These are phyloP conservation scores for Nannizziopsis arthrosporioides DNA, from an alignment of 2,329 filamentous ascomycete species.

Conservation along the genomic window DNA sequence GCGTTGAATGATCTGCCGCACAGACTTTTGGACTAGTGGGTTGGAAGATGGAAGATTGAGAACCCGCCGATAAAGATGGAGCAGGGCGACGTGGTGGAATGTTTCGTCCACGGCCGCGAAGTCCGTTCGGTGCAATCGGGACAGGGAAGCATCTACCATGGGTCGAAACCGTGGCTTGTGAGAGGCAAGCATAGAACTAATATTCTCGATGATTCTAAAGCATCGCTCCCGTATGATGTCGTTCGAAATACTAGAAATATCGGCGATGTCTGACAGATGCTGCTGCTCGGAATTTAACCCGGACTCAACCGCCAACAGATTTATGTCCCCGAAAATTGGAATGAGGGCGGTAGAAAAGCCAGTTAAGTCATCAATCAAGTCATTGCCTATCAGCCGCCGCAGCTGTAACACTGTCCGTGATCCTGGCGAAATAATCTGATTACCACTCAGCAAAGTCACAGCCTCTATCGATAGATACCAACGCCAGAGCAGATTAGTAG, in stretches of 20 bases:
- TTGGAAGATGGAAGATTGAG: constrained; percentile 16
- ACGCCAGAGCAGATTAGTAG: constrained; percentile 14
- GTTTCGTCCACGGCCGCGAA: constrained; percentile 15
- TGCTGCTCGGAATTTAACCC: constrained; percentile 1
- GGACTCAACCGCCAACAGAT: constrained; percentile 13
- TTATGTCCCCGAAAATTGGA: constrained; percentile 15
- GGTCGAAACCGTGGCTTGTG: constrained; percentile 13
- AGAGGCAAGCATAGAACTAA: constrained; percentile 11
- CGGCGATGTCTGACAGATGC: neutral
- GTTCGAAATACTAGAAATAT: constrained; percentile 3
- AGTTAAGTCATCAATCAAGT: constrained; percentile 16
- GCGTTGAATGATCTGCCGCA: constrained; percentile 13
- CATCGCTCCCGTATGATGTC: constrained; percentile 11
- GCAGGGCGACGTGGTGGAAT: constrained; percentile 16
- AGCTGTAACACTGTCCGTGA: constrained; percentile 10
- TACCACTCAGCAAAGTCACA: constrained; percentile 13
- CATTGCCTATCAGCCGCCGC: constrained; percentile 10
- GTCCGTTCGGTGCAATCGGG: constrained; percentile 13
- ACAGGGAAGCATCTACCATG: constrained; percentile 11
- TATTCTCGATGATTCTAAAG: constrained; percentile 12
- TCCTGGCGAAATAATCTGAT: constrained; percentile 11
- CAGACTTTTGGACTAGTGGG: constrained; percentile 13
- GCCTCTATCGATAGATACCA: constrained; percentile 18
- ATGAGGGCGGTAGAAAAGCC: constrained; percentile 15
- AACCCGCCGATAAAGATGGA: constrained; percentile 14